Evolutionary conservation across 2,329 filamentous ascomycete genomes (phyloP), one percentile per base, ranked within the genome.

Genomic region (Aspergillus brasiliensis): DNA sequence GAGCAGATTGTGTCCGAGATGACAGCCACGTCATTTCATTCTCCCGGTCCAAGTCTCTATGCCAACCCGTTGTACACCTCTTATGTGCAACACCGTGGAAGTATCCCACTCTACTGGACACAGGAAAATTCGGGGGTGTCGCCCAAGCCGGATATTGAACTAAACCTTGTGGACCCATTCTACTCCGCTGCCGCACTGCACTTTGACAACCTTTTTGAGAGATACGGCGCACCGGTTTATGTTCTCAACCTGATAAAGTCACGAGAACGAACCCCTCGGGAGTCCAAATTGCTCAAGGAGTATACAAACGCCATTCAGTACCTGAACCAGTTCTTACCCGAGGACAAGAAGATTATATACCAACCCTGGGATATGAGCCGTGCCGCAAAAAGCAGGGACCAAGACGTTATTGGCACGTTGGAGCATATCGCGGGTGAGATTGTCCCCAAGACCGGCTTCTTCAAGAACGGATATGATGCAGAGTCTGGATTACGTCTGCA

Each of bases 291-390:
- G 5, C 80, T 98, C 1, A 83, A 88, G 37, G 94, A 97, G 73
- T 98, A 92, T 72, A 92, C 92, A 3, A 86, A 90, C 66, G 92
- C 92, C 5, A 89, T 98, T 63, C 85, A 88, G 44, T 99, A 99
- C 69, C 86, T 99, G 51, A 99, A 98, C 66, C 94, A 98, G 72
- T 97, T 96, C 60, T 81, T 99, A 2, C 94, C 95, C 0, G 78
- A 83, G 2, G 88, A 88, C 58, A 91, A 93, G 71, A 92, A 91
- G 72, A 96, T 99, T 54, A 86, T 94, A 8, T 94, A 99, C 75
- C 92, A 95, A 69, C 92, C 94, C 3, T 99, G 95, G 87, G 95
- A 99, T 73, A 99, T 99, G 95, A 97, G 93, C 62, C 86, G 95
- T 60, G 94, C 95, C 5, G 92, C 94, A 17, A 99, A 99, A 77